Evolutionary conservation across 2,329 filamentous ascomycete species (phyloP).

Genomic region (Beauveria medogensis): DNA sequence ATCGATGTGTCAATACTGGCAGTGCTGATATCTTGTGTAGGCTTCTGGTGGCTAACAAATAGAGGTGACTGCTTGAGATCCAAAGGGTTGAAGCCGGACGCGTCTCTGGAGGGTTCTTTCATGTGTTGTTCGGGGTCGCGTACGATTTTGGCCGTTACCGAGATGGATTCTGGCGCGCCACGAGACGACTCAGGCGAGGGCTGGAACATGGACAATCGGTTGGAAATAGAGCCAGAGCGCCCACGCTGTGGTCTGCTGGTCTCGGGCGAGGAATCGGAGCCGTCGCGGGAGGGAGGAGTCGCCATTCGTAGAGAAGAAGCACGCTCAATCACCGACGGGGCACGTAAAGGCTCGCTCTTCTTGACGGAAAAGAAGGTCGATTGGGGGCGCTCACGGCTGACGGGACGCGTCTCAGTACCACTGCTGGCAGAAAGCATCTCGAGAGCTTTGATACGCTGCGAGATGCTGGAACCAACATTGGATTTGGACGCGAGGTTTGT

Average conservation of each 20-base stretch:
- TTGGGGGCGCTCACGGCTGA: constrained; percentile 33
- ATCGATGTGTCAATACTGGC: constrained; percentile 21
- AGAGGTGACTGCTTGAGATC: constrained; percentile 53
- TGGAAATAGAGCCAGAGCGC: constrained; percentile 47
- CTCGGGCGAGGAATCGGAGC: constrained; percentile 41
- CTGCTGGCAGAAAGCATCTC: constrained; percentile 59
- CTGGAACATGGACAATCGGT: constrained; percentile 49
- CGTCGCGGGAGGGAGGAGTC: constrained; percentile 28
- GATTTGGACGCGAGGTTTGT: constrained; percentile 51
- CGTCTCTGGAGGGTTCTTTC: constrained; percentile 31
- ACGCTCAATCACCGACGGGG: constrained; percentile 38
- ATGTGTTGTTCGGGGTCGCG: constrained; percentile 46
- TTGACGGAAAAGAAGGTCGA: constrained; percentile 54
- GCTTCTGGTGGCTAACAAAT: constrained; percentile 46
- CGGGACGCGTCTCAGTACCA: constrained; percentile 18
- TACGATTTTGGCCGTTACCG: constrained; percentile 78
- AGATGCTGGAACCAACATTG: constrained; percentile 84
- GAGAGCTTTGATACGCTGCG: constrained; percentile 86
- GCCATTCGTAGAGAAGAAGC: constrained; percentile 26
- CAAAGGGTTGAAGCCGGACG: constrained; percentile 36
- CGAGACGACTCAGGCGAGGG: constrained; percentile 26
- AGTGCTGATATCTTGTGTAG: constrained; percentile 19
- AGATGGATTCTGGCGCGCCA: constrained; percentile 65
- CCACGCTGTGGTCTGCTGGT: constrained; percentile 29
- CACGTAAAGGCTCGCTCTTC: constrained; percentile 37